These are phyloP conservation scores for Aspergillus egyptiacus DNA, from an alignment of 495 filamentous ascomycete species.

Conservation along the genomic window DNA sequence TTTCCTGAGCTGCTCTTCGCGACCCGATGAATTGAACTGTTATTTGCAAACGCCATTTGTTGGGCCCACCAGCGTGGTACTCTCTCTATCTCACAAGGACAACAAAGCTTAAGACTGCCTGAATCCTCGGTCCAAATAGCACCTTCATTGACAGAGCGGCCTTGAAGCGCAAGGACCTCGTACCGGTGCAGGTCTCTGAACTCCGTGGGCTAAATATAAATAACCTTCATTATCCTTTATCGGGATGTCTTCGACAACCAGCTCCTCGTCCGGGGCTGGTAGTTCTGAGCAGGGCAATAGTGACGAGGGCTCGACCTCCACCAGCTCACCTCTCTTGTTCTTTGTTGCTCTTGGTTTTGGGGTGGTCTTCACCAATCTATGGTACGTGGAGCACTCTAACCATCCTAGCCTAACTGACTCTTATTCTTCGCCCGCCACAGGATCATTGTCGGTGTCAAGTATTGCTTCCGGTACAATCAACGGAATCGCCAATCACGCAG, in stretches of 20 bases:
- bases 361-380: slow-evolving; percentile 98
- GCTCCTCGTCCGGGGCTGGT: slow-evolving; percentile 19
- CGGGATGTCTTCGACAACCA: slow-evolving; percentile 24
- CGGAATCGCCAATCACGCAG: slow-evolving; percentile 74
- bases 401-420: not conserved
- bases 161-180: no score
- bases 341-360: slow-evolving; percentile 97
- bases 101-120: no score
- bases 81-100: not conserved
- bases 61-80: not conserved
- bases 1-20: slow-evolving; percentile 7
- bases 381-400: slow-evolving; percentile 49
- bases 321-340: slow-evolving; percentile 88
- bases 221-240: no score
- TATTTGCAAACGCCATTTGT: slow-evolving; percentile 2
- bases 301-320: slow-evolving; percentile 43
- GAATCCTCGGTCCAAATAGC: no score
- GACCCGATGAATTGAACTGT: slow-evolving; percentile 15
- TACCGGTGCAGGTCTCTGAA: no score
- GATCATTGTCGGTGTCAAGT: slow-evolving; percentile 99
- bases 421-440: slow-evolving; percentile 38
- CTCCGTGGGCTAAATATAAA: no score
- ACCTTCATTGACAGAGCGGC: no score
- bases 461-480: slow-evolving; percentile 97
- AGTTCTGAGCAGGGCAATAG: slow-evolving; percentile 14